These are phyloP conservation scores for Calocybe indica DNA, from an alignment of 768 basidiomycete species.

Conservation along the genomic window DNA sequence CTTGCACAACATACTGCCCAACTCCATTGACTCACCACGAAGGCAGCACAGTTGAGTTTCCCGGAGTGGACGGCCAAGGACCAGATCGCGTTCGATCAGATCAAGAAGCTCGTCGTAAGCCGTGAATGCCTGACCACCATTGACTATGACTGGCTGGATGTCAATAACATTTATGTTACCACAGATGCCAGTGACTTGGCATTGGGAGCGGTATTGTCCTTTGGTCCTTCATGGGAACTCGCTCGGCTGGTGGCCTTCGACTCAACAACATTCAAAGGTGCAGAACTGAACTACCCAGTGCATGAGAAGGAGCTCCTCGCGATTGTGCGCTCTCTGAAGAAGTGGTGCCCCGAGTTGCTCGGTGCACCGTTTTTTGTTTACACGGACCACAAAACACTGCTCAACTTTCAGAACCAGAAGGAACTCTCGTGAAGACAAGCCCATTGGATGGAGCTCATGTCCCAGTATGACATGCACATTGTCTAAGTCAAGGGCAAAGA, in stretches of 20 bases:
- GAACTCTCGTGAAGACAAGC: not conserved
- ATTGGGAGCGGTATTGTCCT: conserved; percentile 1
- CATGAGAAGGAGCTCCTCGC: not conserved
- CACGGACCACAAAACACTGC: not conserved
- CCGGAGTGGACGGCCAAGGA: conserved; percentile 16
- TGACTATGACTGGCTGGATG: not conserved
- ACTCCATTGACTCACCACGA: no score
- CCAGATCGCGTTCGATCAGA: conserved; percentile 18
- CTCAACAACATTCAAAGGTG: no score
- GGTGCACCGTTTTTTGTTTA: no score
- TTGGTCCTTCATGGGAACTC: no score
- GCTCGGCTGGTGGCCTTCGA: no score
- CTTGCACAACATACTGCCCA: no score
- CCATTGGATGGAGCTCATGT: not conserved
- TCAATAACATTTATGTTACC: not conserved
- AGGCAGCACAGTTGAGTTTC: conserved; percentile 6
- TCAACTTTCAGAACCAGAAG: not conserved
- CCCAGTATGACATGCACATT: not conserved
- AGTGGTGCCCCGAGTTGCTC: not conserved
- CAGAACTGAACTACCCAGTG: not conserved
- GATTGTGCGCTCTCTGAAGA: not conserved
- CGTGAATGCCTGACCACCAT: conserved; percentile 13
- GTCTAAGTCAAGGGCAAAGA: not conserved
- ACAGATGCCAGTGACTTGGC: conserved; percentile 10
- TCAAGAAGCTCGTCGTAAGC: conserved; percentile 22